Conservation (phyloP, 257 asterid genomes). For the Penstemon davidsonii region DNA sequence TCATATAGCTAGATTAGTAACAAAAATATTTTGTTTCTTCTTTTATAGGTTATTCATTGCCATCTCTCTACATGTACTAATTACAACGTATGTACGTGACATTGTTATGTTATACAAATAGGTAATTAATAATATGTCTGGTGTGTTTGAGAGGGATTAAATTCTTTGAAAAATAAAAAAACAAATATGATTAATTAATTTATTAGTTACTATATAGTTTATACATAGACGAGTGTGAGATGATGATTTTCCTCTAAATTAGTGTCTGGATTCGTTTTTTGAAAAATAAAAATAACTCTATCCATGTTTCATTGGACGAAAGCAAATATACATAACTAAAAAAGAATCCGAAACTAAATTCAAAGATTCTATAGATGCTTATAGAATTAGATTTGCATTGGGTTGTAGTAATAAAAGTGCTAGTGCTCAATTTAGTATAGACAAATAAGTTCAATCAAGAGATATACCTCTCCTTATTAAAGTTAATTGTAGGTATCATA, state of each 20-base stretch:
- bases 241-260: too few species aligned
- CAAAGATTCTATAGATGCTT: slow-evolving; percentile 28
- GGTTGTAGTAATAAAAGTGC: slow-evolving; percentile 7
- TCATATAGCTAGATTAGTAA: not conserved
- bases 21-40: not conserved
- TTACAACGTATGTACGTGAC: too few species aligned
- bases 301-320: not conserved
- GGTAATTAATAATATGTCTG: too few species aligned
- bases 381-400: slow-evolving; percentile 28
- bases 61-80: not conserved
- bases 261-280: too few species aligned
- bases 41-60: not conserved
- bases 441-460: slow-evolving; percentile 33
- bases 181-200: too few species aligned
- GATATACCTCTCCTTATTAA: slow-evolving; percentile 38
- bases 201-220: too few species aligned
- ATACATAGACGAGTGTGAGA: too few species aligned
- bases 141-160: too few species aligned
- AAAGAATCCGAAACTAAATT: slow-evolving; percentile 25
- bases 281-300: too few species aligned
- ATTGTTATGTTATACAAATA: too few species aligned
- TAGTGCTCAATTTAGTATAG: slow-evolving; percentile 32
- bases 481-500: slow-evolving; percentile 35
- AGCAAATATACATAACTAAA: not conserved
- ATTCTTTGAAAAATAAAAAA: too few species aligned